Evolutionary conservation across 129 eudicot genomes (phyloP), one percentile per base, ranked within the genome.

Genomic region (Lactuca saligna): DNA sequence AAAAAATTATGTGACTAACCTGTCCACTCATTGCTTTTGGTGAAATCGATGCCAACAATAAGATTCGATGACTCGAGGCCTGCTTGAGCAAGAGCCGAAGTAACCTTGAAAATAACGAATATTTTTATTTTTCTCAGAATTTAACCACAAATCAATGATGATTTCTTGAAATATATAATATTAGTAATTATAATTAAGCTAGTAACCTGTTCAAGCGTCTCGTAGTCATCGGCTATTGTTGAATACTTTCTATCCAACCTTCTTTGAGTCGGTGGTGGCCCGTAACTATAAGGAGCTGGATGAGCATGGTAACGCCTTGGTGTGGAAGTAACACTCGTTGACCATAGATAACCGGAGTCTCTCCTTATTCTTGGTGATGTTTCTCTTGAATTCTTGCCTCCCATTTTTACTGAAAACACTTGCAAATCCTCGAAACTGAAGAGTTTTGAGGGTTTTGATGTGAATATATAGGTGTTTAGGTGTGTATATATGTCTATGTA

Each of bases 11-110:
- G 17, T 65, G 15, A 51, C 59, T 17, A 76, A 85, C 95, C 95
- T 61, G 86, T 83, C 96, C 92, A 89, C 73, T 89, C 96, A 15
- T 89, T 86, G 87, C 96, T 89, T 76, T 79, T 86, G 8, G 96
- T 89, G 65, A 89, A 85, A 75, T 89, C 92, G 17, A 89, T 77
- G 20, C 96, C 96, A 71, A 86, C 86, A 59, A 89, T 89, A 16
- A 89, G 86, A 72, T 89, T 89, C 0, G 96, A 88, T 3, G 96
- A 88, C 49, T 88, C 96, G 50, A 88, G 80, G 16, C 91, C 96
- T 2, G 96, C 88, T n/a, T 65, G 35, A 75, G 89, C 82, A 17
- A 88, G 83, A 25, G 91, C 96, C 4, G 31, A 71, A 44, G 89
- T 88, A 56, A 88, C 95, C 95, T 85, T 50, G 10, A 56, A 6